Percentiles rank a stretch among this genome's conserved stretches.
Evolutionary conservation across 352 stramenopile genomes (phyloP).

Genomic region (Pythium guiyangense): DNA sequence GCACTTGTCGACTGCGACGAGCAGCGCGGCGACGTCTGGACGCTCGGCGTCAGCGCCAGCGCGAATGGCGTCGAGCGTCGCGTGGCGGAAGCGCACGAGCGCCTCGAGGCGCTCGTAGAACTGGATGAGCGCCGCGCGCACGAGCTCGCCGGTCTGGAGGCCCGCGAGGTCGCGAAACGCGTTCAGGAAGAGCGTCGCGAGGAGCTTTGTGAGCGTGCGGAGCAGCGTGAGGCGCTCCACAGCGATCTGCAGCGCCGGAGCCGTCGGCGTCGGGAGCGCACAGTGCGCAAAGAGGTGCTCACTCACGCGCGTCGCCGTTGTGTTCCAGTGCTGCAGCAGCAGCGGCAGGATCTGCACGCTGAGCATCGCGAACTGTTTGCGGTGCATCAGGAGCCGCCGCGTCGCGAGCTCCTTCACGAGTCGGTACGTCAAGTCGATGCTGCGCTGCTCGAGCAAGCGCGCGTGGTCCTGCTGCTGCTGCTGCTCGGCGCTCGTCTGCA

Average conservation of each 20-base stretch:
- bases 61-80: slow-evolving; percentile 5
- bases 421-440: slow-evolving; percentile 60
- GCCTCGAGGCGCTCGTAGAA: slow-evolving; percentile 69
- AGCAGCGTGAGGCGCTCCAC: slow-evolving; percentile 31
- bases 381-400: slow-evolving; percentile 71
- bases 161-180: slow-evolving; percentile 57
- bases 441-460: slow-evolving; percentile 26
- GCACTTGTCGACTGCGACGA: slow-evolving; percentile 49
- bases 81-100: slow-evolving; percentile 39
- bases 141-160: slow-evolving; percentile 50
- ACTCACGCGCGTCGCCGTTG: slow-evolving; percentile 23
- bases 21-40: not conserved
- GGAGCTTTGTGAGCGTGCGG: slow-evolving; percentile 54
- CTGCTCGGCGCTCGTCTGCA: slow-evolving; percentile 24
- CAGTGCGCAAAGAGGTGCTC: slow-evolving; percentile 25
- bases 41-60: slow-evolving; percentile 1
- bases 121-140: slow-evolving; percentile 53
- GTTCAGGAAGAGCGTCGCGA: slow-evolving; percentile 65
- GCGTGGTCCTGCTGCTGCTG: slow-evolving; percentile 11
- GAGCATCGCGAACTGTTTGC: slow-evolving; percentile 75
- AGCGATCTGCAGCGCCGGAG: slow-evolving; percentile 9
- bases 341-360: slow-evolving; percentile 61
- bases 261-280: slow-evolving; percentile 4
- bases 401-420: slow-evolving; percentile 79
- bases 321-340: slow-evolving; percentile 59